Evolutionary conservation across 257 asterid genomes (phyloP).

Genomic region (Scutellaria minor): DNA sequence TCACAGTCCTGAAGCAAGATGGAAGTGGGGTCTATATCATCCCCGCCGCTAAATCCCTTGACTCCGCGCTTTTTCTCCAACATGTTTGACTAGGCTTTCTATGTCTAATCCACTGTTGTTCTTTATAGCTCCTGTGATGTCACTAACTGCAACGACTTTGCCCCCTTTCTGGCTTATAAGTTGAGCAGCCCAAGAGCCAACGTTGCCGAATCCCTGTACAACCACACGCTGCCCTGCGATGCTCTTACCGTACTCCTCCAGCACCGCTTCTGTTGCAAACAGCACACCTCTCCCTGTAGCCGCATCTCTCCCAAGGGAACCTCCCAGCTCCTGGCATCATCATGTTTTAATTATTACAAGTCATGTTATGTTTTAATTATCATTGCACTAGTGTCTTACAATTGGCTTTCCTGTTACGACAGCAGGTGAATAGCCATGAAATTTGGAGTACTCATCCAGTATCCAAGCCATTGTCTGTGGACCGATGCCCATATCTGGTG

Average conservation of each 20-base stretch:
- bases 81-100: constrained; percentile 59
- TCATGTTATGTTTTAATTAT: too few relatives aligned
- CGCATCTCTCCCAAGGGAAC: constrained; percentile 92
- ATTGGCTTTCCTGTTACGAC: constrained; percentile 92
- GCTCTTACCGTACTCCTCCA: constrained; percentile 73
- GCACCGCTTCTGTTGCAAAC: constrained; percentile 74
- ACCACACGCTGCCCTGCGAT: constrained; percentile 68
- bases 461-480: constrained; percentile 99
- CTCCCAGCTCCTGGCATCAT: constrained; percentile 70
- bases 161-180: constrained; percentile 80
- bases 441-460: constrained; percentile 93
- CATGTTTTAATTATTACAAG: too few relatives aligned
- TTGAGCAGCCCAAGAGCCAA: constrained; percentile 80
- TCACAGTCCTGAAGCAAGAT: constrained; percentile 79
- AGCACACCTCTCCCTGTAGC: constrained; percentile 95
- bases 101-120: constrained; percentile 62
- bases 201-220: constrained; percentile 89
- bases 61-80: constrained; percentile 59
- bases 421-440: constrained; percentile 95
- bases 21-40: constrained; percentile 52
- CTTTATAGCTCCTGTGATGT: constrained; percentile 76
- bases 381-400: constrained; percentile 55
- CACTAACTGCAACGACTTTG: constrained; percentile 75
- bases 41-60: constrained; percentile 73
- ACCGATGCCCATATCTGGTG: constrained; percentile 97